These are phyloP conservation scores for Zoysia matrella DNA, from an alignment of 202 grass and related monocot species.

Conservation along the genomic window DNA sequence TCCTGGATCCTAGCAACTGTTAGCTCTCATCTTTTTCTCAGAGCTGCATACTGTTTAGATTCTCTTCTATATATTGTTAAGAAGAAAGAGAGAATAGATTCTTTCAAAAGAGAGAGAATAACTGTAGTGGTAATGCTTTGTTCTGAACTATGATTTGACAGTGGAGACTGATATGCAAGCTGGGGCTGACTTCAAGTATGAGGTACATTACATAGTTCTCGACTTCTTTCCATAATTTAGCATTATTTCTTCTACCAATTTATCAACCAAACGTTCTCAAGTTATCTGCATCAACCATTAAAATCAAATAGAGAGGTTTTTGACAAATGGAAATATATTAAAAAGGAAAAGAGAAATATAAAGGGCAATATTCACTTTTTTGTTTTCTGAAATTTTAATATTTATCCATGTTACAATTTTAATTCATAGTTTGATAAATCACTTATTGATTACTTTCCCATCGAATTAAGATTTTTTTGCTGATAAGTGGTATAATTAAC, in stretches of 20 bases:
- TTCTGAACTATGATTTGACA: conserved; percentile 35
- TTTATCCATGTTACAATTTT: conserved; percentile 1
- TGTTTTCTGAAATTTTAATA: neutral
- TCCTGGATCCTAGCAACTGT: conserved; percentile 65
- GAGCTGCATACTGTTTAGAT: neutral
- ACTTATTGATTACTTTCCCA: neutral
- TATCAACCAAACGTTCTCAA: neutral
- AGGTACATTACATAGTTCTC: conserved; percentile 31
- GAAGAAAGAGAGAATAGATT: neutral
- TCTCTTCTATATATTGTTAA: neutral
- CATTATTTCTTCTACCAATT: neutral
- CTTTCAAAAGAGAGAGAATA: no score
- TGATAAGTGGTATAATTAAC: neutral
- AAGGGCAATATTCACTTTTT: neutral
- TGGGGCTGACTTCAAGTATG: conserved; percentile 55
- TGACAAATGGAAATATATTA: neutral
- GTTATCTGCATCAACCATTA: neutral
- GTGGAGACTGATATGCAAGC: conserved; percentile 71
- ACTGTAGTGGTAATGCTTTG: neutral
- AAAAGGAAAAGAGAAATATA: neutral
- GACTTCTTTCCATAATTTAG: neutral
- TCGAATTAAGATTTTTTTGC: neutral
- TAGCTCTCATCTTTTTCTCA: conserved; percentile 7
- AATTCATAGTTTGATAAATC: conserved; percentile 2
- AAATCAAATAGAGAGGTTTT: neutral